phyloP scores from a whole-genome alignment of 495 filamentous ascomycete species.

The Talaromyces ruber region DNA sequence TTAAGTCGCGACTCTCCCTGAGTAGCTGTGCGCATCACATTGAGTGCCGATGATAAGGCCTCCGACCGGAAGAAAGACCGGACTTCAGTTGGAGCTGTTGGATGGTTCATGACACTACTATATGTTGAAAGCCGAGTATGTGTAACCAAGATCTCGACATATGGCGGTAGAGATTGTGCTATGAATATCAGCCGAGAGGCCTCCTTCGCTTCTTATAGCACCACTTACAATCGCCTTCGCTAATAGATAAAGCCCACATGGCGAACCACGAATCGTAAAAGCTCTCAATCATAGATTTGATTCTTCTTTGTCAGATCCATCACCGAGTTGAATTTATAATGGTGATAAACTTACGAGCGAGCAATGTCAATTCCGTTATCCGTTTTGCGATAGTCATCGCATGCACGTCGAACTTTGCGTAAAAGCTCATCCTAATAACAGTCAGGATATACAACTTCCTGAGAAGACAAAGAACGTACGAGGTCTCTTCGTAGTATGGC shows the following conservation, averaged over 20 bases:
- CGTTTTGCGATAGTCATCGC: constrained; percentile 46
- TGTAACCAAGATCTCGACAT: constrained; percentile 66
- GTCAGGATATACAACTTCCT: background rate
- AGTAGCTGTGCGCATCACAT: constrained; percentile 65
- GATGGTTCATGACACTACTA: constrained; percentile 65
- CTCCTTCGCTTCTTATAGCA: background rate
- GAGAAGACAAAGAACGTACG: constrained; percentile 26
- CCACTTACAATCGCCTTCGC: constrained; percentile 42
- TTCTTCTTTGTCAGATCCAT: constrained; percentile 23
- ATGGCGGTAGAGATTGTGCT: constrained; percentile 58
- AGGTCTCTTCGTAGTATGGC: constrained; percentile 59
- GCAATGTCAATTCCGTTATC: constrained; percentile 45
- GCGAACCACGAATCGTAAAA: constrained; percentile 57
- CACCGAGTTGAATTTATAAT: background rate
- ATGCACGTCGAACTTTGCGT: constrained; percentile 49
- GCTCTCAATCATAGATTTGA: constrained; percentile 50
- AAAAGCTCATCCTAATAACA: constrained; percentile 48
- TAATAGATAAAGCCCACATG: constrained; percentile 51
- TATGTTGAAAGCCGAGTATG: constrained; percentile 67
- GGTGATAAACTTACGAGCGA: constrained; percentile 37
- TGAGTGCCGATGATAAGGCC: constrained; percentile 58
- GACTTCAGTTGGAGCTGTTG: constrained; percentile 59
- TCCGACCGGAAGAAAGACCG: constrained; percentile 64
- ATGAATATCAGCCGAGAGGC: background rate
- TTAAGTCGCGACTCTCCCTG: constrained; percentile 61